Percentiles rank a stretch among this genome's conserved stretches.
Conservation (phyloP, 2,329 filamentous ascomycete species). For the Ophiognomonia clavigignenti-juglandacearum region DNA sequence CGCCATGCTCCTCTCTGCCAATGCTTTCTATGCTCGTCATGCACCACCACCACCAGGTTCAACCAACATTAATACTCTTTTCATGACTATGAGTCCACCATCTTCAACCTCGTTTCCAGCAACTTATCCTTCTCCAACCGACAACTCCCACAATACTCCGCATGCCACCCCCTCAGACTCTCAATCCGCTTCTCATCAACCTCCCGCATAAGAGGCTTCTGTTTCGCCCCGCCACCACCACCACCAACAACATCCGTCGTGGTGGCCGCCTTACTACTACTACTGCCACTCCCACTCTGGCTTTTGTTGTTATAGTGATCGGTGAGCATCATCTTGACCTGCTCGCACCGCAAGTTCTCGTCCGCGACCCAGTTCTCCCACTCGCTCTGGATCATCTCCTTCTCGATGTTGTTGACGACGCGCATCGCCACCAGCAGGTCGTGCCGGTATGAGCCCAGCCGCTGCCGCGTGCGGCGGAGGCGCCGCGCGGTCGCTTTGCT, state of each 20-base stretch:
- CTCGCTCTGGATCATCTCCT: conserved; percentile 78
- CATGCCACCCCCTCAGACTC: conserved; percentile 43
- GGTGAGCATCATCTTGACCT: conserved; percentile 44
- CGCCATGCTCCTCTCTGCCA: too few relatives aligned
- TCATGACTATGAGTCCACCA: conserved; percentile 19
- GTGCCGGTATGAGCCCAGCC: conserved; percentile 78
- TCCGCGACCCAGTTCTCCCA: conserved; percentile 90
- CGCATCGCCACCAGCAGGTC: conserved; percentile 87
- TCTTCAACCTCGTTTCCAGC: conserved; percentile 26
- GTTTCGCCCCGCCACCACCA: conserved; percentile 12
- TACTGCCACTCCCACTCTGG: conserved; percentile 12
- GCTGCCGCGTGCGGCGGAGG: conserved; percentile 74
- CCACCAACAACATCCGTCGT: conserved; percentile 3
- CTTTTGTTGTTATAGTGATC: too few relatives aligned
- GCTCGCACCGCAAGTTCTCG: conserved; percentile 71
- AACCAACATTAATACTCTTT: too few relatives aligned
- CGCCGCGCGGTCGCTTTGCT: conserved; percentile 56
- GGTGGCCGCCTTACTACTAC: conserved; percentile 13
- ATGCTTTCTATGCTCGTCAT: too few relatives aligned
- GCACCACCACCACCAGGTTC: too few relatives aligned
- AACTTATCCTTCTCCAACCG: conserved; percentile 34
- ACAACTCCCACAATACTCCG: conserved; percentile 54
- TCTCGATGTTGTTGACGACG: conserved; percentile 83
- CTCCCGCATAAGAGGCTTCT: conserved; percentile 23
- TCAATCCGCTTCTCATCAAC: conserved; percentile 27